Evolutionary conservation across 805 yeast species (phyloP), one percentile per base, ranked within the genome.

Genomic region (Wickerhamomyces subpelliculosus): DNA sequence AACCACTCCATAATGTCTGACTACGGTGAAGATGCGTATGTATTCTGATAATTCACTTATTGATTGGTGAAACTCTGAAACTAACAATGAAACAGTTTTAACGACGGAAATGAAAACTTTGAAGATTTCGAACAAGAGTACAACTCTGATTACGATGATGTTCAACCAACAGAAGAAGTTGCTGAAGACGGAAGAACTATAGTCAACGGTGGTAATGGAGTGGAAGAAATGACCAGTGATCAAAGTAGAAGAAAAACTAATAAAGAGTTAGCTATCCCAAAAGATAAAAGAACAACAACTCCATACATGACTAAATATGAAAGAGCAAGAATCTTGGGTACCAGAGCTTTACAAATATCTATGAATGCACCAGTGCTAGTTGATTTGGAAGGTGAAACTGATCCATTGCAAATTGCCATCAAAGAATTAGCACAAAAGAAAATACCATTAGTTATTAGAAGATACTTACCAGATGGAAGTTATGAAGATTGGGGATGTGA

Each of bases 281-380:
- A 76, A 51, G 95, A 86, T 18, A 68, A 84, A 47, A 78, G 99
- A 62, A 74, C 88, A 21, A 93, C 99, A 12, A 93, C 99, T 5
- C 99, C 99, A 38, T 93, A 90, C 61, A 89, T 93, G 97, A 93
- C 99, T 41, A 93, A 94, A 59, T 93, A 93, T 61, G 99, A 93
- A 70, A 77, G 97, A 52, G 99, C 99, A 8, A 78, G 99, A 67
- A 87, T 93, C 44, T 73, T 93, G 54, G 99, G 99, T 21, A 93
- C 99, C 10, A 76, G 99, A 54, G 98, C 99, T 2, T 68, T 93
- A 47, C 99, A 93, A 64, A 90, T 93, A 53, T 87, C 97, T 21
- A 84, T 93, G 85, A 93, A 93, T 58, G 98, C 99, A 1, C 98
- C 98, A 2, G 97, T 93, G 3, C 74, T 93, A 57, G 98, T 93